Evolutionary conservation across 2,329 filamentous ascomycete genomes (phyloP).

Genomic region (Didymellaceae sp.): DNA sequence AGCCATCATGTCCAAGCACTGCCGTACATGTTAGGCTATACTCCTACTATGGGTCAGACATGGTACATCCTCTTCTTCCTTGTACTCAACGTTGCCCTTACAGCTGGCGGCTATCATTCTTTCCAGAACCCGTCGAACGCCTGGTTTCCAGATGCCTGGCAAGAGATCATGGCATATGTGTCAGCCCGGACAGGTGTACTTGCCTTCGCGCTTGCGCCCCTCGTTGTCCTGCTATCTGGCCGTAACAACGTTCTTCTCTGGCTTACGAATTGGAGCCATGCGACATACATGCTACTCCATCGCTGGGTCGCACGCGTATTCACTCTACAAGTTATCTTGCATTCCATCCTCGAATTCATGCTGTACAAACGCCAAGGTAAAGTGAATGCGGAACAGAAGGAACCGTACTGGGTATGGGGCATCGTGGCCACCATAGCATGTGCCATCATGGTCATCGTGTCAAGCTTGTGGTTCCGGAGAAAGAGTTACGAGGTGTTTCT

Average conservation of each 20-base stretch:
- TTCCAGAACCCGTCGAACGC: constrained; percentile 40
- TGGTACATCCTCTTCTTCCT: constrained; percentile 52
- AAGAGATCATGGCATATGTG: constrained; percentile 39
- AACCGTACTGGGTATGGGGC: constrained; percentile 49
- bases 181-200: constrained; percentile 40
- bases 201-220: constrained; percentile 36
- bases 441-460: constrained; percentile 35
- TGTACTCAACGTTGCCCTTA: constrained; percentile 26
- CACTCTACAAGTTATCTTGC: constrained; percentile 30
- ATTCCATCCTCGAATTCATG: constrained; percentile 24
- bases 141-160: constrained; percentile 42
- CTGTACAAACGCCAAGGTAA: constrained; percentile 27
- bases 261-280: constrained; percentile 49
- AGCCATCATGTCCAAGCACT: constrained; percentile 25
- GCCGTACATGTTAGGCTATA: constrained; percentile 34
- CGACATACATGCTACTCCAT: constrained; percentile 48
- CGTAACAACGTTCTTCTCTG: constrained; percentile 51
- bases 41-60: constrained; percentile 54
- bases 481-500: constrained; percentile 47
- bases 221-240: constrained; percentile 45
- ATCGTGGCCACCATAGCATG: constrained; percentile 44
- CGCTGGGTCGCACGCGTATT: constrained; percentile 36
- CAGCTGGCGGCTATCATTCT: constrained; percentile 41
- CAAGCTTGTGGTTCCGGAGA: constrained; percentile 36
- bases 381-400: constrained; percentile 22